Evolutionary conservation across 257 asterid genomes (phyloP).

Genomic region (Ophiorrhiza pumila): DNA sequence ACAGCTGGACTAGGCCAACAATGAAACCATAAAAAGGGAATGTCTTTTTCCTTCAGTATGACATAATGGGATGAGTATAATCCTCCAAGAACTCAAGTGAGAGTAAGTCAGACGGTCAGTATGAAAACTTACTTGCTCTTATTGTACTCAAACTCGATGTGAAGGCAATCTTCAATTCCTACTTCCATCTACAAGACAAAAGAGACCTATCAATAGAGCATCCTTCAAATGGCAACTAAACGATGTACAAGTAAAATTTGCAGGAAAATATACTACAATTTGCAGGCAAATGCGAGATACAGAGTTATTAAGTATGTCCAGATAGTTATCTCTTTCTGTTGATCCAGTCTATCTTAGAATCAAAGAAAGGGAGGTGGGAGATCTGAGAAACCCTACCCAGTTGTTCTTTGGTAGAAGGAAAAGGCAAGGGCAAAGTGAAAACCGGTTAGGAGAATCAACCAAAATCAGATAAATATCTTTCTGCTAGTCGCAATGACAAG

Average conservation of each 20-base stretch:
- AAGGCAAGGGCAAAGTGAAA: neutral
- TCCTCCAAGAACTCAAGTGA: neutral
- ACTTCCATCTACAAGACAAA: slow-evolving; percentile 84
- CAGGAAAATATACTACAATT: neutral
- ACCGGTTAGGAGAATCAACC: neutral
- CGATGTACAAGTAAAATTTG: neutral
- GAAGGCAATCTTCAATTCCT: slow-evolving; percentile 98
- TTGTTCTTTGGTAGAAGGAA: neutral
- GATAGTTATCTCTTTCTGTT: neutral
- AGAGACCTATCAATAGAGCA: slow-evolving; percentile 13
- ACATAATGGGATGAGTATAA: neutral
- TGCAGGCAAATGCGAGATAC: neutral
- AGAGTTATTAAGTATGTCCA: neutral
- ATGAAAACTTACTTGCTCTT: slow-evolving; percentile 78
- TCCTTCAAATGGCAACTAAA: neutral
- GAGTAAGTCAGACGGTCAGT: neutral
- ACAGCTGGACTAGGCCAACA: neutral
- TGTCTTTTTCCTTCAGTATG: neutral
- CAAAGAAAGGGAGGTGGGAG: neutral
- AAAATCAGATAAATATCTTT: neutral
- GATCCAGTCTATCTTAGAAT: neutral
- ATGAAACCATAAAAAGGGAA: neutral
- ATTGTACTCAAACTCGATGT: slow-evolving; percentile 96
- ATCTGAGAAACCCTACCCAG: neutral
- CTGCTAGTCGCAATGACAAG: neutral